These are phyloP conservation scores for Pichia sp. DNA, from an alignment of 1,139 yeast genomes.

Conservation along the genomic window DNA sequence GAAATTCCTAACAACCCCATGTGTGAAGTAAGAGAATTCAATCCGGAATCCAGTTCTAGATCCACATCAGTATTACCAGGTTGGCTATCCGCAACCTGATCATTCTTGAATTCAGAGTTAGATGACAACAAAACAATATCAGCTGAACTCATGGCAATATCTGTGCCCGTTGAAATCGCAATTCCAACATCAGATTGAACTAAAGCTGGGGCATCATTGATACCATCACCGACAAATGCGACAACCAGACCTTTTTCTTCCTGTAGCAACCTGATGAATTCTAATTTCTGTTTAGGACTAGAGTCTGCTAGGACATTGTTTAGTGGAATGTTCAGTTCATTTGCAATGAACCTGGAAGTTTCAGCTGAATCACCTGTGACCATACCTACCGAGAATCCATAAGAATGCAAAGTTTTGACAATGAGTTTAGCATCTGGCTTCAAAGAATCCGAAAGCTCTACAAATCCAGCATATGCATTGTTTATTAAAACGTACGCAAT, in stretches of 20 bases:
- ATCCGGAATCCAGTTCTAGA: not conserved
- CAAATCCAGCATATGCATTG: slow-evolving; percentile 49
- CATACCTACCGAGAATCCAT: slow-evolving; percentile 69
- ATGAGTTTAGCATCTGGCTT: slow-evolving; percentile 60
- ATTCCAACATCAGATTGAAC: slow-evolving; percentile 86
- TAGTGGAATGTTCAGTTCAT: slow-evolving; percentile 55
- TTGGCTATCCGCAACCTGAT: not conserved
- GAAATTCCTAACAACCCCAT: slow-evolving; percentile 51
- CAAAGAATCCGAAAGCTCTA: slow-evolving; percentile 63
- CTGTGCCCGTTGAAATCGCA: slow-evolving; percentile 89
- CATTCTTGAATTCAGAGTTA: not conserved
- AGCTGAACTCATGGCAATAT: slow-evolving; percentile 93
- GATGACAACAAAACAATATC: slow-evolving; percentile 66
- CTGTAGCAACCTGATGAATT: slow-evolving; percentile 54
- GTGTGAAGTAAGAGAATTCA: not conserved
- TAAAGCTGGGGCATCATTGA: slow-evolving; percentile 82
- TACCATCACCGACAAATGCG: slow-evolving; percentile 93
- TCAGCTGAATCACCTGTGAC: slow-evolving; percentile 78
- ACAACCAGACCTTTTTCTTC: slow-evolving; percentile 29
- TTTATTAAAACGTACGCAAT: slow-evolving; percentile 40
- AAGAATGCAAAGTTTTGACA: slow-evolving; percentile 42
- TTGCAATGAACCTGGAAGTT: slow-evolving; percentile 61
- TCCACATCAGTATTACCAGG: not conserved
- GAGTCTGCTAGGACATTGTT: slow-evolving; percentile 69
- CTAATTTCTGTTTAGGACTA: slow-evolving; percentile 70